A percentile compares a stretch with the other conserved stretches of the same genome.
Conservation (phyloP, 169 alveolate species). For the Theileria sp. region DNA sequence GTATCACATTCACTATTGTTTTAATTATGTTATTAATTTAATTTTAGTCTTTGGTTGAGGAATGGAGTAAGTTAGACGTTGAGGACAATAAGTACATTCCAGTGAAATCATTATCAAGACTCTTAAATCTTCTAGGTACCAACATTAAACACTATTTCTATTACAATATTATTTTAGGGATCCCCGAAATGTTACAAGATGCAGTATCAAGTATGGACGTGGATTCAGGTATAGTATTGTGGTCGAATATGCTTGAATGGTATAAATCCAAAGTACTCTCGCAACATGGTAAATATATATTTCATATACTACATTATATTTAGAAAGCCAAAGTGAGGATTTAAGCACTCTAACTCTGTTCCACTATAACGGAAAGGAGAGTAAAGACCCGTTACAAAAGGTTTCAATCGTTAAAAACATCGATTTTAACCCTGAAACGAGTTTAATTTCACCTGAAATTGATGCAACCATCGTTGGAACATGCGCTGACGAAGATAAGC, state of each 20-base stretch:
- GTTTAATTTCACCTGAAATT: background rate
- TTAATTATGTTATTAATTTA: conserved; percentile 17
- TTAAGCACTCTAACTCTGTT: conserved; percentile 18
- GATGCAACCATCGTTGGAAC: conserved; percentile 43
- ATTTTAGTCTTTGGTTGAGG: conserved; percentile 30
- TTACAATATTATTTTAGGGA: background rate
- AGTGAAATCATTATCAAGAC: conserved; percentile 47
- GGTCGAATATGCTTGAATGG: conserved; percentile 41
- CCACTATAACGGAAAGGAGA: conserved; percentile 56
- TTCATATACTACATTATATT: background rate
- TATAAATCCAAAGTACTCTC: conserved; percentile 1
- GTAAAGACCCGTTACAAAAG: conserved; percentile 13
- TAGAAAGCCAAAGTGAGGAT: background rate
- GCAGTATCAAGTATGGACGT: background rate
- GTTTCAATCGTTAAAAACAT: background rate
- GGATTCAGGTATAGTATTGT: conserved; percentile 25
- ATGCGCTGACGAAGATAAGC: background rate
- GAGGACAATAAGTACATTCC: conserved; percentile 71
- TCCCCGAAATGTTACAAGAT: background rate
- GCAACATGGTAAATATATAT: background rate
- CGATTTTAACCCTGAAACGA: background rate
- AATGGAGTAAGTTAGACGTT: conserved; percentile 67
- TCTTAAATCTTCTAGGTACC: conserved; percentile 59
- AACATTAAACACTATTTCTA: background rate
- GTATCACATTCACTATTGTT: conserved; percentile 31